A percentile compares a stretch with the other conserved stretches of the same genome.
Conservation (phyloP, 78 protist species). For the Carpediemonas membranifera region DNA sequence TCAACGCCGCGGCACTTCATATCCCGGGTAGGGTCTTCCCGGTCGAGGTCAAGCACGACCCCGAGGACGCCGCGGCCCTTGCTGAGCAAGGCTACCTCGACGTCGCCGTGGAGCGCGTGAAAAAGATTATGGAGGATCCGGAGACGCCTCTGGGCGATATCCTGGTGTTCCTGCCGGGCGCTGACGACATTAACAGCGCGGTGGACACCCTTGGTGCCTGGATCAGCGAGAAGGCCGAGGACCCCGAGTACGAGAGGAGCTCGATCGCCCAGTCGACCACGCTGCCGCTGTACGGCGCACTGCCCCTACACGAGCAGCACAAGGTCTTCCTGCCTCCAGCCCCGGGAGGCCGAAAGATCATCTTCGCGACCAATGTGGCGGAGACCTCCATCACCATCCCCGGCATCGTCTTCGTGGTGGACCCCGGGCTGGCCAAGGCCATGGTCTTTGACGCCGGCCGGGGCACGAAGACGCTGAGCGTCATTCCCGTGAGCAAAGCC, state of each 20-base stretch:
- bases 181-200: too few species aligned
- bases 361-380: conserved; percentile 80
- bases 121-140: too few species aligned
- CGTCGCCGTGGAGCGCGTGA: too few species aligned
- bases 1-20: conserved; percentile 17
- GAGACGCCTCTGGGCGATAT: too few species aligned
- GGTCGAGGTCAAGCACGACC: too few species aligned
- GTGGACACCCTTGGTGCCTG: too few species aligned
- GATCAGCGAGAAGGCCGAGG: too few species aligned
- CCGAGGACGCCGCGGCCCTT: too few species aligned
- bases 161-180: too few species aligned
- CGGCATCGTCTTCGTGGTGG: conserved; percentile 24
- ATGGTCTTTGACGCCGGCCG: conserved; percentile 38
- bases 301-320: background rate
- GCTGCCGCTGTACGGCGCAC: conserved; percentile 2
- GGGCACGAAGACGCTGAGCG: background rate
- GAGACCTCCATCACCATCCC: conserved; percentile 84
- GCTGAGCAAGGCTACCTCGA: too few species aligned
- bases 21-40: background rate
- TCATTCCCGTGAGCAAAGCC: conserved; percentile 44
- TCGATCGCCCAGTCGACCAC: too few species aligned
- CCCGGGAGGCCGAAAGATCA: conserved; percentile 3
- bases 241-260: too few species aligned
- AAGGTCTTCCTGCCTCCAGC: conserved; percentile 13
- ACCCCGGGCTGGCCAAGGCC: conserved; percentile 34